Evolutionary conservation across 257 asterid genomes (phyloP), one percentile per base, ranked within the genome.

Genomic region (Lantana camara): DNA sequence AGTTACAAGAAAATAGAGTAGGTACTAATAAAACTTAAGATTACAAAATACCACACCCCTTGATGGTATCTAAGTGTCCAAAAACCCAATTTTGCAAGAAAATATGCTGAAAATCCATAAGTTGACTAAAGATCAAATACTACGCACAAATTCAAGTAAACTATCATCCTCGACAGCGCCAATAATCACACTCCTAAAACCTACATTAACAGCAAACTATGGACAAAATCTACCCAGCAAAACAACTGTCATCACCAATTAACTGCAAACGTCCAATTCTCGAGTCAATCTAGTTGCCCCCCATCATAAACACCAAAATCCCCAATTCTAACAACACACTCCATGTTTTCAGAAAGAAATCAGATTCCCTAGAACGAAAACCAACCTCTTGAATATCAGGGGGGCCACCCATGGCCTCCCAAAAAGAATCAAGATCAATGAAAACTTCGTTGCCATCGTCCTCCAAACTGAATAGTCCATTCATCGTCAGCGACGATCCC

Each of bases 351-450:
- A 17, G 17, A 4, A 63, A 15, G 34, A 29, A 51, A 12, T 9
- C 17, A 10, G 24, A 35, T 12, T 12, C 14, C 11, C 3, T 1
- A 6, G 23, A 11, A 30, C 4, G 57, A 46, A 51, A 9, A 71
- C 52, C 27, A 41, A 71, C 86, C 81, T 81, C 66, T 4, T 50
- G 38, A 22, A 69, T 40, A 56, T 38, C 44, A 29, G 74, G 50
- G 0, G 57, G 38, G 34, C 35, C 85, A 0, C 50, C 83, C 69
- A 81, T 22, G 0, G 68, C 53, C 10, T 50, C 50, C 82, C 74
- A 79, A 0, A 85, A 6, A 16, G 60, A 34, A 3, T 77, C 90
- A 3, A 85, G 29, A 74, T 87, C 90, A 29, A 83, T 44, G 10
- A 64, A 47, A 4, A 77, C 83, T 52, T 73, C 79, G 7, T 49